Percentiles rank a stretch among this genome's conserved stretches.
These are phyloP conservation scores for Talaromyces adpressus DNA, from an alignment of 495 filamentous ascomycete genomes.

Conservation along the genomic window DNA sequence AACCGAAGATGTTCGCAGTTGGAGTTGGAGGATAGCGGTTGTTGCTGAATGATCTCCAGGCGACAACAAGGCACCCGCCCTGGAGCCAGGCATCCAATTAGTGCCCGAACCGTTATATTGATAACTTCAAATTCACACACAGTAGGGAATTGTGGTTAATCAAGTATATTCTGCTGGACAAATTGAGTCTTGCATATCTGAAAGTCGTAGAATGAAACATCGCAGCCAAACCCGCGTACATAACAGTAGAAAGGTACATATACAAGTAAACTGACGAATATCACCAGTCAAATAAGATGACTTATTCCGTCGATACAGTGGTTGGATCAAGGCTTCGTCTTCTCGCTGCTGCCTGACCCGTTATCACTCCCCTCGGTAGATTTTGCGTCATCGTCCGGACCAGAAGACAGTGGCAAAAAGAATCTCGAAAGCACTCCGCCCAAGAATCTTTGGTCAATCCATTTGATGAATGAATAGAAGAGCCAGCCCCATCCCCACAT, in stretches of 20 bases:
- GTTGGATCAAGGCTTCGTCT: not conserved
- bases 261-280: not conserved
- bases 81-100: not conserved
- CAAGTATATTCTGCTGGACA: not conserved
- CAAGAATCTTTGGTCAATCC: slow-evolving; percentile 27
- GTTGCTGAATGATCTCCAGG: slow-evolving; percentile 2
- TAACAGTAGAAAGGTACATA: not conserved
- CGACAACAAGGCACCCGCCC: not conserved
- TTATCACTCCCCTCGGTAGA: not conserved
- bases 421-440: slow-evolving; percentile 26
- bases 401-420: slow-evolving; percentile 20
- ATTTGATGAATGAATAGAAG: slow-evolving; percentile 29
- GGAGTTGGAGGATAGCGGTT: not conserved
- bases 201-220: not conserved
- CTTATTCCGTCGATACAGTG: not conserved
- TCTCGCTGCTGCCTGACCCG: slow-evolving; percentile 3
- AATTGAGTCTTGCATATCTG: not conserved
- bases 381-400: not conserved
- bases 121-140: no score
- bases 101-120: not conserved
- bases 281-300: not conserved
- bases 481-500: slow-evolving; percentile 37
- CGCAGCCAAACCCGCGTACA: not conserved
- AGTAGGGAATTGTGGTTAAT: no score
- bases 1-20: not conserved